Percentiles rank a stretch among this genome's conserved stretches.
Evolutionary conservation across 768 basidiomycete genomes (phyloP).

Genomic region (Collybiopsis luxurians): DNA sequence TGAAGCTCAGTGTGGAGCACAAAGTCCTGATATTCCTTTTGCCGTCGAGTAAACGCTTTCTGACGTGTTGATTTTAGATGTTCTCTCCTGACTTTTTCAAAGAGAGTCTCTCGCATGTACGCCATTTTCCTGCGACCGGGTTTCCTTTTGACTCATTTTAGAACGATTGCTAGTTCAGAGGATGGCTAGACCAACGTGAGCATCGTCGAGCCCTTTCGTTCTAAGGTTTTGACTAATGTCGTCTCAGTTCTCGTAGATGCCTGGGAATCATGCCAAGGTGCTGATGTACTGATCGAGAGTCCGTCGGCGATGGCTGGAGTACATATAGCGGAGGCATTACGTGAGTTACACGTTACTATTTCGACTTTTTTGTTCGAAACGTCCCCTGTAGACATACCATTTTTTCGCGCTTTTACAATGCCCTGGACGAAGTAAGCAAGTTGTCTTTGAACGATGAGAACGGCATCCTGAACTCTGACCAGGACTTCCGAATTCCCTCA

Average conservation of each 20-base stretch:
- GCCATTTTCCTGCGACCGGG: constrained; percentile 12
- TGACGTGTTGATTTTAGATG: constrained; percentile 39
- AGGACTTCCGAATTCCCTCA: constrained; percentile 64
- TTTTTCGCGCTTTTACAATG: constrained; percentile 65
- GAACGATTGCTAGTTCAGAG: constrained; percentile 42
- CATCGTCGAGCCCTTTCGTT: constrained; percentile 18
- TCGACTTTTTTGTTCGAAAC: background rate
- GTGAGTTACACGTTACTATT: constrained; percentile 21
- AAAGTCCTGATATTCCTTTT: constrained; percentile 26
- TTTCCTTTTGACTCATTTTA: background rate
- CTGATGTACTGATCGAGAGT: constrained; percentile 64
- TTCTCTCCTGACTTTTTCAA: constrained; percentile 73
- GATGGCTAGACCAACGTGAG: constrained; percentile 64
- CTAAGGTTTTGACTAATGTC: background rate
- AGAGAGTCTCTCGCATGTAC: constrained; percentile 52
- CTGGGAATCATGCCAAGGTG: constrained; percentile 62
- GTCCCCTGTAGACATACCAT: constrained; percentile 46
- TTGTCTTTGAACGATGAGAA: background rate
- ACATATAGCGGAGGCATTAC: constrained; percentile 67
- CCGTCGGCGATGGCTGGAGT: constrained; percentile 71
- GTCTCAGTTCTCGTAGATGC: constrained; percentile 55
- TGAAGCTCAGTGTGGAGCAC: constrained; percentile 57
- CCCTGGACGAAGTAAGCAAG: constrained; percentile 50
- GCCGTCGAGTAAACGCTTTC: background rate
- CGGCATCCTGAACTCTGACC: constrained; percentile 5